A percentile compares a stretch with the other conserved stretches of the same genome.
These are phyloP conservation scores for Neurospora crassa DNA, from an alignment of 2,329 filamentous ascomycete species.

Conservation along the genomic window DNA sequence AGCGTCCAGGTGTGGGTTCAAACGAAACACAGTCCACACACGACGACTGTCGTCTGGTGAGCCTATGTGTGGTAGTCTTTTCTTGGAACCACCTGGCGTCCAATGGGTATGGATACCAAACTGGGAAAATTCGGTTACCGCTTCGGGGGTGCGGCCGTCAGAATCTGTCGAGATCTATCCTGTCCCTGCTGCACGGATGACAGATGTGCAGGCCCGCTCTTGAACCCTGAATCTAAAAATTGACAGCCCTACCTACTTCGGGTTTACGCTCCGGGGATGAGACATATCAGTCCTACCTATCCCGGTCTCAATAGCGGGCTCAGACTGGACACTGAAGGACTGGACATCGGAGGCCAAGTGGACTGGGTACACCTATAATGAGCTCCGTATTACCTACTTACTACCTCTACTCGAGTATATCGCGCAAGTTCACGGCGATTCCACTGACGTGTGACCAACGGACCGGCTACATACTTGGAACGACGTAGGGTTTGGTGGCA, in stretches of 20 bases:
- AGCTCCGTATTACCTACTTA: neutral
- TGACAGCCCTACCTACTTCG: neutral
- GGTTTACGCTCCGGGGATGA: neutral
- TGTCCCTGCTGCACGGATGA: neutral
- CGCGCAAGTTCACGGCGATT: neutral
- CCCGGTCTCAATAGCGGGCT: neutral
- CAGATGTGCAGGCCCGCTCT: neutral
- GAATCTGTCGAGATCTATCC: neutral
- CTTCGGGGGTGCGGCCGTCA: neutral
- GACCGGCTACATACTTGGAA: neutral
- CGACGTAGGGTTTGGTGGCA: neutral
- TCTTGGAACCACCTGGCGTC: neutral
- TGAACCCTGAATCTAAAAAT: neutral
- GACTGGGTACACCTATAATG: neutral
- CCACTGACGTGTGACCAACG: neutral
- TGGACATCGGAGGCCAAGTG: neutral
- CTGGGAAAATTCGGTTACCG: neutral
- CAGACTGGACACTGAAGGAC: neutral
- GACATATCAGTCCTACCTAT: neutral
- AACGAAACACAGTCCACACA: too few species aligned
- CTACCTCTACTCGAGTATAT: too few species aligned
- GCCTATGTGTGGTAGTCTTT: too few species aligned
- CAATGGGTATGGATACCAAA: neutral
- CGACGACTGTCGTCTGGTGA: too few species aligned
- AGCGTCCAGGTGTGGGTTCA: too few species aligned